A percentile compares a stretch with the other conserved stretches of the same genome.
These are phyloP conservation scores for Cynara cardunculus DNA, from an alignment of 129 eudicot genomes.

Conservation along the genomic window DNA sequence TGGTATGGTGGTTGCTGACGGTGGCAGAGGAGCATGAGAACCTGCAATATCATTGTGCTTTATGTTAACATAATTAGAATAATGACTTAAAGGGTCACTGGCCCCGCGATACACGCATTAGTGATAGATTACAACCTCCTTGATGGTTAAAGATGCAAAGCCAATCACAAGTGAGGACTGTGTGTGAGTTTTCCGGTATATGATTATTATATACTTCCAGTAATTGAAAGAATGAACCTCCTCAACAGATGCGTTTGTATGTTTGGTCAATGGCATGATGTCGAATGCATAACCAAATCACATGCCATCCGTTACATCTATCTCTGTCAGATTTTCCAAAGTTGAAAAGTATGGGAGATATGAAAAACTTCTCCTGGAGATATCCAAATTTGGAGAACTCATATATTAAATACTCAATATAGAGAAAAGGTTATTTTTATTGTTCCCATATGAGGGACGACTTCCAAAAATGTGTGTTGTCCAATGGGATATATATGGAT, in stretches of 20 bases:
- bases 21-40: slow-evolving; percentile 16
- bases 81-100: background rate
- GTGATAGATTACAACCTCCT: background rate
- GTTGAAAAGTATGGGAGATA: background rate
- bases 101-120: background rate
- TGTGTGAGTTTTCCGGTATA: background rate
- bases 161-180: background rate
- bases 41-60: slow-evolving; percentile 11
- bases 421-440: too few species aligned
- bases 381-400: too few species aligned
- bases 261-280: background rate
- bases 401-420: too few species aligned
- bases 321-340: background rate
- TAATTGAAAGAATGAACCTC: background rate
- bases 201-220: too few species aligned
- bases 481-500: too few species aligned
- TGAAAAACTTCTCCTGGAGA: background rate
- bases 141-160: background rate
- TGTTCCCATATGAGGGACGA: too few species aligned
- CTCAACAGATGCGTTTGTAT: background rate
- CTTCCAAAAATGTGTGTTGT: too few species aligned
- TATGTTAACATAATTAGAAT: background rate
- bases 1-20: slow-evolving; percentile 7
- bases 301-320: background rate
- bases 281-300: background rate